phyloP scores from a whole-genome alignment of 2,329 filamentous ascomycete species.

The Fusarium pseudograminearum region DNA sequence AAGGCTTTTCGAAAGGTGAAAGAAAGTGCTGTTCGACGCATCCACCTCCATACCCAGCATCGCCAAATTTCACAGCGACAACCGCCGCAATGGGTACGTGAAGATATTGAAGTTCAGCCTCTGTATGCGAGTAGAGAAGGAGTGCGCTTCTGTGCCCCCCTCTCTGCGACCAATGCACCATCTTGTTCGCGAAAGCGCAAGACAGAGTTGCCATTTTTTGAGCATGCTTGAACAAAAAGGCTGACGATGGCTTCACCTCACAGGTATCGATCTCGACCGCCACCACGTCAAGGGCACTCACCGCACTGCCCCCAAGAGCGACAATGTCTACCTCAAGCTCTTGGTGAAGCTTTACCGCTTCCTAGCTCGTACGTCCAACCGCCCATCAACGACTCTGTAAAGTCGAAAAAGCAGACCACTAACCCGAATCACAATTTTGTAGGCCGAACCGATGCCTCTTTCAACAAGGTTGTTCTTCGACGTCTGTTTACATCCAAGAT shows the following conservation, averaged over 20 bases:
- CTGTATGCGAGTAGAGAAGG: slow-evolving; percentile 64
- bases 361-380: slow-evolving; percentile 84
- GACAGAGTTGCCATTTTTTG: slow-evolving; percentile 55
- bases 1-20: slow-evolving; percentile 48
- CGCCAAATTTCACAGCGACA: slow-evolving; percentile 57
- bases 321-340: slow-evolving; percentile 97
- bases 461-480: slow-evolving; percentile 99
- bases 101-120: slow-evolving; percentile 56
- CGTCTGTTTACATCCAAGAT: slow-evolving; percentile 99
- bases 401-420: slow-evolving; percentile 15
- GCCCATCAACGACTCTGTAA: background rate
- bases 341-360: slow-evolving; percentile 99
- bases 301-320: slow-evolving; percentile 96
- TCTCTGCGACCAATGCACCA: slow-evolving; percentile 49
- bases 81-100: slow-evolving; percentile 73
- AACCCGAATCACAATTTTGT: slow-evolving; percentile 9
- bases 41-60: slow-evolving; percentile 49
- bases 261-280: slow-evolving; percentile 79
- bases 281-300: slow-evolving; percentile 79
- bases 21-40: slow-evolving; percentile 44
- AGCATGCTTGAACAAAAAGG: slow-evolving; percentile 74
- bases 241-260: slow-evolving; percentile 67
- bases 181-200: slow-evolving; percentile 47
- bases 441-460: slow-evolving; percentile 96
- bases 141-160: slow-evolving; percentile 24